These are phyloP conservation scores for Mycena rebaudengoi DNA, from an alignment of 768 basidiomycete genomes.

Conservation along the genomic window DNA sequence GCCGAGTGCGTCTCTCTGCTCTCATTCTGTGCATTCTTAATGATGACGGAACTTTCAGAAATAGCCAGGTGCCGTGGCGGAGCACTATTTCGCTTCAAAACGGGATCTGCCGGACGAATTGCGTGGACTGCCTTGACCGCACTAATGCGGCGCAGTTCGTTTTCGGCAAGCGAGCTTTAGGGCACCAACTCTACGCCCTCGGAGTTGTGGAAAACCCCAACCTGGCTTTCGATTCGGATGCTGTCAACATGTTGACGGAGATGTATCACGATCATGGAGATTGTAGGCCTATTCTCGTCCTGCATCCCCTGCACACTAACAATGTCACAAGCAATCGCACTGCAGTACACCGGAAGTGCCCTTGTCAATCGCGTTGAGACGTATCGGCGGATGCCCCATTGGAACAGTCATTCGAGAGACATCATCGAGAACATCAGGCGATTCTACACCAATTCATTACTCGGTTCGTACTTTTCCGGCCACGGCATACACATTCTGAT, in stretches of 20 bases:
- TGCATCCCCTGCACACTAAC: background rate
- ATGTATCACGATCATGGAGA: conserved; percentile 99
- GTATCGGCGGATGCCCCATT: conserved; percentile 93
- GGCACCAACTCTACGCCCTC: conserved; percentile 94
- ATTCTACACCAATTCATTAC: conserved; percentile 93
- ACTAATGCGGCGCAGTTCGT: conserved; percentile 98
- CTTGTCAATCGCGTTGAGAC: conserved; percentile 97
- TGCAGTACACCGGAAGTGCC: conserved; percentile 97
- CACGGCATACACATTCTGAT: conserved; percentile 7
- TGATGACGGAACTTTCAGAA: conserved; percentile 13
- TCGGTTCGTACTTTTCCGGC: conserved; percentile 58
- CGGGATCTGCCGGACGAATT: conserved; percentile 93
- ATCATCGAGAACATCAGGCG: conserved; percentile 95
- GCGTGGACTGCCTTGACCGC: conserved; percentile 95
- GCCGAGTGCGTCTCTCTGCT: conserved; percentile 45
- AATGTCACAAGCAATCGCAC: conserved; percentile 73
- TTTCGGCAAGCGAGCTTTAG: conserved; percentile 93
- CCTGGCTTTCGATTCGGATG: conserved; percentile 91
- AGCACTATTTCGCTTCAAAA: conserved; percentile 83
- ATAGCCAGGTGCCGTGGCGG: conserved; percentile 60
- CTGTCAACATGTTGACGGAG: conserved; percentile 95
- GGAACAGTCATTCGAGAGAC: conserved; percentile 97
- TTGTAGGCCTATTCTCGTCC: conserved; percentile 58
- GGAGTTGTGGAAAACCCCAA: conserved; percentile 89
- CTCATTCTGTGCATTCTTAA: conserved; percentile 10